A percentile compares a stretch with the other conserved stretches of the same genome.
Evolutionary conservation across 2,329 filamentous ascomycete genomes (phyloP).

Genomic region (Fusarium transvaalense): DNA sequence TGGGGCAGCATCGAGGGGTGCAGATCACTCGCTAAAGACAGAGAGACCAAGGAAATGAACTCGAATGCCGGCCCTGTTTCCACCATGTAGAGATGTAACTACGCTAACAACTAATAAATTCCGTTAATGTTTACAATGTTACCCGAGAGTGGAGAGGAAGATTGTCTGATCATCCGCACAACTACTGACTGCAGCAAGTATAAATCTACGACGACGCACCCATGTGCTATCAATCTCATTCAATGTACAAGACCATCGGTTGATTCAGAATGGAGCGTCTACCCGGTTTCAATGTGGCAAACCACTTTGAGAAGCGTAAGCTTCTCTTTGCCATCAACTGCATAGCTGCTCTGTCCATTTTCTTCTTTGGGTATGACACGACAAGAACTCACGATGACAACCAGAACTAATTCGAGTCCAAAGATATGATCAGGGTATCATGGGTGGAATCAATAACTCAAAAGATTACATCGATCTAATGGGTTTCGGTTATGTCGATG

Average conservation of each 20-base stretch:
- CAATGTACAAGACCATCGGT: too few relatives aligned
- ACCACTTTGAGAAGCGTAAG: conserved; percentile 43
- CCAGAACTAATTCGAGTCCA: rapidly evolving
- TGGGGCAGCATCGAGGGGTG: conserved; percentile 1
- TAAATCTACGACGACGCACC: conserved; percentile 25
- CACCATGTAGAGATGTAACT: background rate
- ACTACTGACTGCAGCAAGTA: conserved; percentile 1
- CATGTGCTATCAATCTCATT: background rate
- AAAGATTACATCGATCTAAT: conserved; percentile 40
- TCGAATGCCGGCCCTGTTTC: conserved; percentile 7
- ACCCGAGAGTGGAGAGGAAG: conserved; percentile 19
- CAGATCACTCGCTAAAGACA: background rate
- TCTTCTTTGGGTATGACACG: conserved; percentile 45
- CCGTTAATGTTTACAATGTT: background rate
- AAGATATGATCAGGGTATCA: conserved; percentile 39
- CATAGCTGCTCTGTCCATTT: conserved; percentile 43
- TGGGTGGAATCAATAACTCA: conserved; percentile 42
- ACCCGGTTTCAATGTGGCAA: conserved; percentile 36
- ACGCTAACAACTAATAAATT: conserved; percentile 2
- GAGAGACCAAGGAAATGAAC: background rate
- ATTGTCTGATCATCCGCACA: conserved; percentile 16
- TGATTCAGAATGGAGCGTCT: conserved; percentile 27
- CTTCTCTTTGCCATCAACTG: conserved; percentile 46
- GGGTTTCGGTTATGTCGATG: conserved; percentile 43
- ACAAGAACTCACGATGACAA: rapidly evolving